Percentiles rank a stretch among this genome's conserved stretches.
Evolutionary conservation across 768 basidiomycete genomes (phyloP).

Genomic region (Termitomyces sp.): DNA sequence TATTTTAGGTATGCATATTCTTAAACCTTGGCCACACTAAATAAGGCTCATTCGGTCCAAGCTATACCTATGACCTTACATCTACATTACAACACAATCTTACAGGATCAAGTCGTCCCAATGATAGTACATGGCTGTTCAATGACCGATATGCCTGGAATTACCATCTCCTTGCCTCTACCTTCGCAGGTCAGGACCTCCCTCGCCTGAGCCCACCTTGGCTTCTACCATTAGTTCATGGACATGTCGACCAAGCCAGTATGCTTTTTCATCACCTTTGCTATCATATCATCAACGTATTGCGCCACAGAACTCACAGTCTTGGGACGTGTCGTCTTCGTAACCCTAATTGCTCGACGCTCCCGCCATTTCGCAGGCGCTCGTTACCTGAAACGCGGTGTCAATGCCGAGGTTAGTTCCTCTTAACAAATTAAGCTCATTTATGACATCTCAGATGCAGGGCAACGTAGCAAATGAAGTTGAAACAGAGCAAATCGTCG

Average conservation of each 20-base stretch:
- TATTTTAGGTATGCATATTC: constrained; percentile 74
- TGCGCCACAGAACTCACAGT: constrained; percentile 72
- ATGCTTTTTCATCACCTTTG: constrained; percentile 22
- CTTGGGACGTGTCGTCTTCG: constrained; percentile 83
- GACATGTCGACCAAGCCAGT: constrained; percentile 99
- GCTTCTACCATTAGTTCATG: constrained; percentile 90
- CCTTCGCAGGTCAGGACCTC: constrained; percentile 45
- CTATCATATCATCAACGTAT: background rate
- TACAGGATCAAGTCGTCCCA: constrained; percentile 44
- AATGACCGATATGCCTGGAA: constrained; percentile 96
- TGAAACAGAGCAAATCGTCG: constrained; percentile 96
- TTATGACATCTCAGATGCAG: constrained; percentile 31
- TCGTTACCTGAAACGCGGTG: constrained; percentile 89
- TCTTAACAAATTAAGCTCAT: background rate
- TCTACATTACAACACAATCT: constrained; percentile 94
- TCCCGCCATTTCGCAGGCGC: constrained; percentile 96
- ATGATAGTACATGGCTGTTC: constrained; percentile 55
- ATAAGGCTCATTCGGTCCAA: constrained; percentile 23
- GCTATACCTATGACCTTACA: constrained; percentile 95
- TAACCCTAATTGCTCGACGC: constrained; percentile 91
- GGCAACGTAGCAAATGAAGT: constrained; percentile 99
- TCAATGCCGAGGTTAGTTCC: constrained; percentile 75
- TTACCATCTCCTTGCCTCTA: constrained; percentile 71
- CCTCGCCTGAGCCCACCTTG: constrained; percentile 59
- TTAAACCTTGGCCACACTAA: background rate